Base-by-base conservation (phyloP, 1,284 basidiomycete genomes). In the Afroboletus lepidellus region DNA sequence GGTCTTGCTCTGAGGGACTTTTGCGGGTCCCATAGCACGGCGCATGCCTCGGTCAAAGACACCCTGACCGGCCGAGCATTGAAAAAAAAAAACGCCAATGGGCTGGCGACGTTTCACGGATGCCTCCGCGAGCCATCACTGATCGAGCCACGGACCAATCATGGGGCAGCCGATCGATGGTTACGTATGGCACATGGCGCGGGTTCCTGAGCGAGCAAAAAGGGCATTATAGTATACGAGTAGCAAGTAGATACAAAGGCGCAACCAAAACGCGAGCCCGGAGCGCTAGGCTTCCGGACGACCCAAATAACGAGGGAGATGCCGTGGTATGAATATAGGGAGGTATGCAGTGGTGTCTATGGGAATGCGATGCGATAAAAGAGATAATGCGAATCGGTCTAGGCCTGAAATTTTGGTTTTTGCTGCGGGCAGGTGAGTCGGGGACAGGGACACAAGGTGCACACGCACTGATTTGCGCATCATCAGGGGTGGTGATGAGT, bases 401-500 rank as follows among this genome's bases (percentile, higher is more conserved):
- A 70, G 32, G 65, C 61, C 27, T 64, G 55, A 23, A 69, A 70
- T 67, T 67, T 67, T 64, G 68, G 45, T 63, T 70, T 67, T 52
- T 67, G 65, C 65, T 60, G 8, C 0, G 2, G n/a, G 39, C 41
- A 34, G 41, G 29, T 20, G 34, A 2, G 29, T n/a, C 34, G 8
- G 3, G 9, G 50, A 16, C 2, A 16, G 20, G 18, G 16, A 21
- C 20, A 21, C 12, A 13, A 20, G 11, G 44, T 53, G 6, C 24
- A 65, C 55, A 69, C 76, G 55, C 53, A 78, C 76, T 54, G 77
- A 71, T 72, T 73, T 74, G 50, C 76, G 77, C 77, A 81, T 82
- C 77, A 80, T 81, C 51, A 81, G 54, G 16, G 75, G 76, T n/a
- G 76, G 66, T 21, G 74, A 73, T 18, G 69, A 70, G 45, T 69